These are phyloP conservation scores for Calocybe cyanea DNA, from an alignment of 768 basidiomycete species.

Conservation along the genomic window DNA sequence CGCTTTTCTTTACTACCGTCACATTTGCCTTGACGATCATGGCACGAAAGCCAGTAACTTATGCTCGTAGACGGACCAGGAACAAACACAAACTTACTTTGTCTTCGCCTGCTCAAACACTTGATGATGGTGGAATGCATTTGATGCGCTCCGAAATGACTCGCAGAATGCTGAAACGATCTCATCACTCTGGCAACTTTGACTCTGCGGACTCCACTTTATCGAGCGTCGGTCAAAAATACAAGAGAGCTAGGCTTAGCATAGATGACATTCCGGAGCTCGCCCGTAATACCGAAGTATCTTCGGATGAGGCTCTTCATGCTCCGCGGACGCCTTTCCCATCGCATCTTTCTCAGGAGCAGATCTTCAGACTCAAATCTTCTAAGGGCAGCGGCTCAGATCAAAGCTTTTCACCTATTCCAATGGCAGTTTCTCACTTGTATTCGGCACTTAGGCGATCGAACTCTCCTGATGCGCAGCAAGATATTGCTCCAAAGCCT, in stretches of 20 bases:
- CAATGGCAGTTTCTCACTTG: slow-evolving; percentile 1
- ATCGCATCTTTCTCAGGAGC: slow-evolving; percentile 12
- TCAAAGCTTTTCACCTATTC: slow-evolving; percentile 16
- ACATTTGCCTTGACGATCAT: slow-evolving; percentile 2
- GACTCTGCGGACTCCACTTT: no score
- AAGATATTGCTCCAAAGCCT: neutral
- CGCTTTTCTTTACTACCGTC: no score
- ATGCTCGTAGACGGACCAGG: slow-evolving; percentile 14
- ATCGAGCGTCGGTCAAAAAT: neutral
- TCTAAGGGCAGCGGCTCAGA: slow-evolving; percentile 10
- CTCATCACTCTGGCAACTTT: slow-evolving; percentile 8
- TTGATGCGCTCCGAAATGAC: slow-evolving; percentile 16
- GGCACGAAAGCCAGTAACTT: slow-evolving; percentile 18
- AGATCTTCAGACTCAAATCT: slow-evolving; percentile 14
- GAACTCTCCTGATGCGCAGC: neutral
- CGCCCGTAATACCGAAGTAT: no score
- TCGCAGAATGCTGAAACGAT: slow-evolving; percentile 17
- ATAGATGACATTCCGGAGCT: neutral
- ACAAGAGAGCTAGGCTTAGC: slow-evolving; percentile 13
- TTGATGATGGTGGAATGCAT: slow-evolving; percentile 12
- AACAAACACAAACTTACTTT: neutral
- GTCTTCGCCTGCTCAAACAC: slow-evolving; percentile 12
- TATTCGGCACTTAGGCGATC: no score
- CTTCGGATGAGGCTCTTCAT: slow-evolving; percentile 1
- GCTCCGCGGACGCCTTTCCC: slow-evolving; percentile 16